These are phyloP conservation scores for Paracoccidioides brasiliensis DNA, from an alignment of 2,329 filamentous ascomycete species.

Conservation along the genomic window DNA sequence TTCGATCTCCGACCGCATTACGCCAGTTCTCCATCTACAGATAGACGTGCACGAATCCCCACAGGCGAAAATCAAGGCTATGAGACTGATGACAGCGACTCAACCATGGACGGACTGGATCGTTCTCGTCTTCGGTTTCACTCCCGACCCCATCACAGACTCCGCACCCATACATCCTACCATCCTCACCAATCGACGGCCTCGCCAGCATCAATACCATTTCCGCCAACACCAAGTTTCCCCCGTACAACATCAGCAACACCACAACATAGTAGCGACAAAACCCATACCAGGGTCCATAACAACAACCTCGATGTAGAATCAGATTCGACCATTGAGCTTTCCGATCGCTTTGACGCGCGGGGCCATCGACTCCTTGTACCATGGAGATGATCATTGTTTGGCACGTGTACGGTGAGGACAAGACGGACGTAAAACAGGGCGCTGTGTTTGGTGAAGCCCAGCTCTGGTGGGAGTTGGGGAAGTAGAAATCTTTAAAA, in stretches of 20 bases:
- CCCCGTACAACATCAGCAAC: no score
- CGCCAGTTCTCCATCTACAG: slow-evolving; percentile 22
- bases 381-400: background rate
- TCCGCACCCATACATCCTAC: background rate
- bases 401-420: no score
- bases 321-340: slow-evolving; percentile 22
- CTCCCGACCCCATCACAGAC: background rate
- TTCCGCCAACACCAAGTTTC: background rate
- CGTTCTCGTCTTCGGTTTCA: slow-evolving; percentile 9
- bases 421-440: background rate
- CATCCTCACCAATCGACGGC: background rate
- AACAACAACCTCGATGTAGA: slow-evolving; percentile 7
- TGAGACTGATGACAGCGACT: slow-evolving; percentile 32
- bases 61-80: slow-evolving; percentile 22
- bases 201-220: background rate
- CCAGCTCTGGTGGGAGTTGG: no score
- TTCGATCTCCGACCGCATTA: slow-evolving; percentile 9
- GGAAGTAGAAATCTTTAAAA: background rate
- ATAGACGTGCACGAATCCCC: slow-evolving; percentile 9
- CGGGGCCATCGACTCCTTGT: slow-evolving; percentile 13
- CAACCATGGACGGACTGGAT: slow-evolving; percentile 19
- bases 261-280: background rate
- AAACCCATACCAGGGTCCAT: background rate
- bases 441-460: background rate
- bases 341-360: slow-evolving; percentile 23